Conservation (phyloP, 2,329 filamentous ascomycete genomes). For the Trichoderma cornu-damae region DNA sequence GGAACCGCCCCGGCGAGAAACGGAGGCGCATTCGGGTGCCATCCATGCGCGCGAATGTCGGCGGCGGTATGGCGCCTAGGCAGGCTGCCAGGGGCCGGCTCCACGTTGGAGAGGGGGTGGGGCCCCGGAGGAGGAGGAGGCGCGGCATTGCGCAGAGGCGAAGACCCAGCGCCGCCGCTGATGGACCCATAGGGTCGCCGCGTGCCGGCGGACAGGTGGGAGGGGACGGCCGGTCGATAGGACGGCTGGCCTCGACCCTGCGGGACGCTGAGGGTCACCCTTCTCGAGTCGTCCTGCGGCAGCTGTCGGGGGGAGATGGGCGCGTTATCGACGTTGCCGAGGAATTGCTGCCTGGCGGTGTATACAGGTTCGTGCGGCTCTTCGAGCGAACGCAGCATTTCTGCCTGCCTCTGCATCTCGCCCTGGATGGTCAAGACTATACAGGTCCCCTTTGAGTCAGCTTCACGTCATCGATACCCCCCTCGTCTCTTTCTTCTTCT, state of each 20-base stretch:
- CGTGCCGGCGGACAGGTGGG: slow-evolving; percentile 73
- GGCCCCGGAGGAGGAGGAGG: slow-evolving; percentile 60
- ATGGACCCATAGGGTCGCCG: slow-evolving; percentile 83
- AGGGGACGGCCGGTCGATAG: slow-evolving; percentile 72
- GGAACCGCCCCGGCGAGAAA: slow-evolving; percentile 55
- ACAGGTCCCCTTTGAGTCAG: not conserved
- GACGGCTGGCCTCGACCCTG: slow-evolving; percentile 56
- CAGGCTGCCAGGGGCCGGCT: slow-evolving; percentile 63
- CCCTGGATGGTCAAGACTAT: slow-evolving; percentile 52
- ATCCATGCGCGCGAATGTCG: slow-evolving; percentile 86
- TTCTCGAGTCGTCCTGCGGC: slow-evolving; percentile 77
- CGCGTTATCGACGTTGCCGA: slow-evolving; percentile 63
- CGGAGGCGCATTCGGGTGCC: slow-evolving; percentile 60
- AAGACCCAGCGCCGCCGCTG: slow-evolving; percentile 64
- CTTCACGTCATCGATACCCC: too few relatives aligned
- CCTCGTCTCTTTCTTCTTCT: not conserved
- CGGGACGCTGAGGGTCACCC: slow-evolving; percentile 60
- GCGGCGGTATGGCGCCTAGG: slow-evolving; percentile 87
- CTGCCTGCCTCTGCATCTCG: slow-evolving; percentile 58
- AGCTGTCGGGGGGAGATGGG: slow-evolving; percentile 85
- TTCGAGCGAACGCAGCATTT: slow-evolving; percentile 52
- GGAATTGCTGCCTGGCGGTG: slow-evolving; percentile 62
- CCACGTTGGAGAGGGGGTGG: slow-evolving; percentile 60
- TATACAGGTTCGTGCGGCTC: slow-evolving; percentile 66
- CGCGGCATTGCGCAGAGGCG: slow-evolving; percentile 64